Evolutionary conservation across 371 early-diverging fungal genomes (phyloP).

Genomic region (Rhizopus delemar): DNA sequence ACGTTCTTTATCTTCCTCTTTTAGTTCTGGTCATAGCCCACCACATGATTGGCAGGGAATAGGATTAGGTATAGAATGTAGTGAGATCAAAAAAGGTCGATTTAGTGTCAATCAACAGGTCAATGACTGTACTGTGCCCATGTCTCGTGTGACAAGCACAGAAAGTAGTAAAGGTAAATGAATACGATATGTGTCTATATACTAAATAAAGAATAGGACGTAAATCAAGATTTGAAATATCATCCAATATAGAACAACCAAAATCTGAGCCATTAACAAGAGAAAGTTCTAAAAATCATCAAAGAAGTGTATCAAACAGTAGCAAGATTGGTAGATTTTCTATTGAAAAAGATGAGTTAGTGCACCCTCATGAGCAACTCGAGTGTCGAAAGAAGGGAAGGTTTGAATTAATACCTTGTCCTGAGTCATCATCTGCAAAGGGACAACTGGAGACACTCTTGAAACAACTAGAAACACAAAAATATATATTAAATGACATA

Average conservation of each 20-base stretch:
- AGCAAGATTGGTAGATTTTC: constrained; percentile 35
- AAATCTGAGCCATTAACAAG: constrained; percentile 1
- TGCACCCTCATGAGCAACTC: not conserved
- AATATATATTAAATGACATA: constrained; percentile 22
- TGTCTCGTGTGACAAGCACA: constrained; percentile 8
- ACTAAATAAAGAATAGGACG: not conserved
- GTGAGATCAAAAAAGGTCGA: constrained; percentile 49
- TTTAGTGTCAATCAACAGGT: constrained; percentile 46
- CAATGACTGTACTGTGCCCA: not conserved
- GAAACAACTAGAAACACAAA: constrained; percentile 5
- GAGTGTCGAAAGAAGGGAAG: constrained; percentile 29
- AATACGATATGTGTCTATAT: not conserved
- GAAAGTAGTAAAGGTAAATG: constrained; percentile 6
- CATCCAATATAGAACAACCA: not conserved
- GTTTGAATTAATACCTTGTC: constrained; percentile 11
- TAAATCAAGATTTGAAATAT: constrained; percentile 14
- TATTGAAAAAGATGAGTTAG: constrained; percentile 17
- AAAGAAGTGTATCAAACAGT: constrained; percentile 4
- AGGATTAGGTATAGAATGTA: constrained; percentile 7
- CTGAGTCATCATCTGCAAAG: not conserved
- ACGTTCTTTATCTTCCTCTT: not conserved
- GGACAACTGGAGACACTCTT: not conserved
- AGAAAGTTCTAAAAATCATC: constrained; percentile 1
- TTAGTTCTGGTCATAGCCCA: not conserved
- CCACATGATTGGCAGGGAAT: constrained; percentile 1